phyloP scores from a whole-genome alignment of 192 early-diverging fungal species.

The Powellomyces hirtus region DNA sequence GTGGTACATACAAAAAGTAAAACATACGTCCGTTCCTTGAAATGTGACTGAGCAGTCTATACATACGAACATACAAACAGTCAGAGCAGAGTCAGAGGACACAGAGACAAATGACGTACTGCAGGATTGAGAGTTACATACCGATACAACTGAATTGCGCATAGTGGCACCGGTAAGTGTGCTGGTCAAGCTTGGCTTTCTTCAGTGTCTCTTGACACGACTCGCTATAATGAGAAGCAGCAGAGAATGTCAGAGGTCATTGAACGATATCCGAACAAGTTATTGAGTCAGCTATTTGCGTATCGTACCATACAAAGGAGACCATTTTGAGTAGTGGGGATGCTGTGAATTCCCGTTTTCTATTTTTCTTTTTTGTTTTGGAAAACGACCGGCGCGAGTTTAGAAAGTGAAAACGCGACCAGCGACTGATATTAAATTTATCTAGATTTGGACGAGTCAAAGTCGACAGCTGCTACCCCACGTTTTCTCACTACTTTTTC shows the following conservation, averaged over 20 bases:
- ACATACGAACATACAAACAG: too few species aligned
- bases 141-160: slow-evolving; percentile 85
- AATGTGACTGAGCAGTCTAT: slow-evolving; percentile 85
- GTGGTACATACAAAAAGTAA: neutral
- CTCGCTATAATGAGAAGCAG: slow-evolving; percentile 24
- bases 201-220: slow-evolving; percentile 79
- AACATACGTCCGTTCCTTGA: slow-evolving; percentile 53
- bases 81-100: too few species aligned
- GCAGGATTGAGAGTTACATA: neutral
- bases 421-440: too few species aligned
- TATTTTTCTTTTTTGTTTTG: too few species aligned
- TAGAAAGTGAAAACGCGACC: too few species aligned
- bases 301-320: neutral
- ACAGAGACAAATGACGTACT: too few species aligned
- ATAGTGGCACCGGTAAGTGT: slow-evolving; percentile 74
- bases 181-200: slow-evolving; percentile 88
- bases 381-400: too few species aligned
- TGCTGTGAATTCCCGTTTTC: too few species aligned
- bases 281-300: neutral
- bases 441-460: too few species aligned
- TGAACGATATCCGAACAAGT: too few species aligned
- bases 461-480: too few species aligned
- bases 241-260: neutral
- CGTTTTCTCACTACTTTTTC: too few species aligned
- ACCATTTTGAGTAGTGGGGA: slow-evolving; percentile 1